A percentile compares a stretch with the other conserved stretches of the same genome.
These are phyloP conservation scores for Ophiocordyceps camponoti-floridani DNA, from an alignment of 2,329 filamentous ascomycete genomes.

Conservation along the genomic window DNA sequence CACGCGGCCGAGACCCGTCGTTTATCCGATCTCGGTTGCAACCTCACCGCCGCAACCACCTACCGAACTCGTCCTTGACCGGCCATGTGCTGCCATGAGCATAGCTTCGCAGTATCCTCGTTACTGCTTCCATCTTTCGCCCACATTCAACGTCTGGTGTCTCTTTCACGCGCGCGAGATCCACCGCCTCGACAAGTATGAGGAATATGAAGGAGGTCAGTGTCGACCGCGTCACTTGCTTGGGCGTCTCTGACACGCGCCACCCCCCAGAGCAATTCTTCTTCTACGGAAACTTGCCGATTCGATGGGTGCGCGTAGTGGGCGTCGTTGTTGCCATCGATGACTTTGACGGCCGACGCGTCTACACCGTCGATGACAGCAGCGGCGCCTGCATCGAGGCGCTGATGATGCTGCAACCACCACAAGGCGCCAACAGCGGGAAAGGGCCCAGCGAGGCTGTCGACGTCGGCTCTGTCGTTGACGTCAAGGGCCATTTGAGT, in stretches of 20 bases:
- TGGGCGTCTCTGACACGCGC: neutral
- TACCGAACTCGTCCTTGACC: neutral
- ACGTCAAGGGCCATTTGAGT: conserved; percentile 35
- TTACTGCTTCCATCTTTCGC: conserved; percentile 45
- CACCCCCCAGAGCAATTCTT: conserved; percentile 31
- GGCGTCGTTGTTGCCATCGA: conserved; percentile 51
- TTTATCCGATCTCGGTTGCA: neutral
- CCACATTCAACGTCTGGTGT: conserved; percentile 42
- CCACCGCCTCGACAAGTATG: conserved; percentile 23
- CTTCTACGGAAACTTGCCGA: conserved; percentile 57
- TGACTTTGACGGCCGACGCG: conserved; percentile 24
- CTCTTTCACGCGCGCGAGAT: conserved; percentile 34
- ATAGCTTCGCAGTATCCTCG: conserved; percentile 33
- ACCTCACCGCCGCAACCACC: neutral
- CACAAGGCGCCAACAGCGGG: neutral
- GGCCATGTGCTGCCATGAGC: conserved; percentile 32
- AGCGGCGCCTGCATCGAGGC: conserved; percentile 39
- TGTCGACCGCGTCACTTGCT: neutral
- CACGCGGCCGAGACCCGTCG: neutral
- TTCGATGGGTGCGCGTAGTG: conserved; percentile 55
- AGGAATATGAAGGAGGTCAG: conserved; percentile 32
- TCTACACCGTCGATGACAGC: conserved; percentile 47
- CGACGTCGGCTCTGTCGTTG: conserved; percentile 35
- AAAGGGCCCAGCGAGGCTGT: conserved; percentile 10
- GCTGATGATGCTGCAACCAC: conserved; percentile 2